phyloP scores from a whole-genome alignment of 352 stramenopile species.

The Phytophthora palmivora region DNA sequence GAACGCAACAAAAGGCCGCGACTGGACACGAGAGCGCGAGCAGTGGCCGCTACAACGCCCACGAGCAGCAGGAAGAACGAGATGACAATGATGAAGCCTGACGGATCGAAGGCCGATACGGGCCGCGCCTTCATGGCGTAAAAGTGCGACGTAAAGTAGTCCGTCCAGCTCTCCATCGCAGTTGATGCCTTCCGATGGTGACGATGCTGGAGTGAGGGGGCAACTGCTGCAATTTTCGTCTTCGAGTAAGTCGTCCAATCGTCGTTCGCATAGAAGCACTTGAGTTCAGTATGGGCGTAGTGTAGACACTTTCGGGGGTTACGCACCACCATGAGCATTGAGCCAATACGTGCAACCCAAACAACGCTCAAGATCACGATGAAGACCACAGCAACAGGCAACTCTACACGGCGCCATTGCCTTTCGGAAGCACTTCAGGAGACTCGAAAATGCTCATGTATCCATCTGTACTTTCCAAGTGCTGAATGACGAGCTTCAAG shows the following conservation, averaged over 20 bases:
- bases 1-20: slow-evolving; percentile 55
- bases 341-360: no score
- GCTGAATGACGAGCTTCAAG: no score
- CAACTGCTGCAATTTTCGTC: slow-evolving; percentile 3
- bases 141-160: slow-evolving; percentile 86
- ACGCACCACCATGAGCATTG: slow-evolving; percentile 8
- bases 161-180: slow-evolving; percentile 69
- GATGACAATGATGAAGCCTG: slow-evolving; percentile 87
- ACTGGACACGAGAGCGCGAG: slow-evolving; percentile 50
- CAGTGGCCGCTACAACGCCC: slow-evolving; percentile 61
- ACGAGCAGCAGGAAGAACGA: slow-evolving; percentile 72
- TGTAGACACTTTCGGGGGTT: slow-evolving; percentile 8
- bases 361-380: background rate
- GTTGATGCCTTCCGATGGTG: slow-evolving; percentile 4
- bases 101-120: slow-evolving; percentile 85
- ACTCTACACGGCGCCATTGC: no score
- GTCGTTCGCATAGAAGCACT: slow-evolving; percentile 10
- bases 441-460: no score
- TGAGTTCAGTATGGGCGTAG: slow-evolving; percentile 15
- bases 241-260: slow-evolving; percentile 31
- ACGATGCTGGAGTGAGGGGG: slow-evolving; percentile 21
- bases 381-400: slow-evolving; percentile 5
- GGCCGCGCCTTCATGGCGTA: slow-evolving; percentile 84
- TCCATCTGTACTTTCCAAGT: no score
- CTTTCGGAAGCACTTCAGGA: no score